These are phyloP conservation scores for Hansfordia pulvinata DNA, from an alignment of 2,329 filamentous ascomycete species.

Conservation along the genomic window DNA sequence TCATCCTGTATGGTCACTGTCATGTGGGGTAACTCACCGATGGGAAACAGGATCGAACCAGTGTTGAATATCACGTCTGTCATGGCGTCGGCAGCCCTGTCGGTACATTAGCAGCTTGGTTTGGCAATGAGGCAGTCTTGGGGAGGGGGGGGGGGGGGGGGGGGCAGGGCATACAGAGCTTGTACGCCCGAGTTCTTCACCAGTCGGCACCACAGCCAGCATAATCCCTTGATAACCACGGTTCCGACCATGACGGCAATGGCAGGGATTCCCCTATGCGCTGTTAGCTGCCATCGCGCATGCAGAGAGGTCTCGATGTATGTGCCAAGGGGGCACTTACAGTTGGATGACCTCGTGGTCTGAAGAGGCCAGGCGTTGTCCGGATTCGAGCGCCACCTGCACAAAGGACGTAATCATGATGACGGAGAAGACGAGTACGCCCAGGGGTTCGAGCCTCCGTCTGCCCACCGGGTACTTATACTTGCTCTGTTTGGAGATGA, in stretches of 20 bases:
- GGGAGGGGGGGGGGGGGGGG: constrained; percentile 3
- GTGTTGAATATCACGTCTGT: constrained; percentile 84
- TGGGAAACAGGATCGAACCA: constrained; percentile 77
- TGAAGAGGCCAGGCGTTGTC: constrained; percentile 44
- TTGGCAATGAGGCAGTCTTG: too few species aligned
- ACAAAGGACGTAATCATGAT: constrained; percentile 80
- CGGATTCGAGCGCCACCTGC: constrained; percentile 61
- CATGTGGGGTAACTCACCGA: constrained; percentile 28
- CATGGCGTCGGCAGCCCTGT: constrained; percentile 34
- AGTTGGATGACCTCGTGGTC: constrained; percentile 62
- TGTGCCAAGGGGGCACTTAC: constrained; percentile 16
- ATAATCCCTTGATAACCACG: constrained; percentile 67
- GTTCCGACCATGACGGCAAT: constrained; percentile 72
- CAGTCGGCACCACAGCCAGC: constrained; percentile 79
- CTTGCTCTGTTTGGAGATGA: constrained; percentile 61
- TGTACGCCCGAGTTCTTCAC: constrained; percentile 80
- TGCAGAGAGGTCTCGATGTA: too few species aligned
- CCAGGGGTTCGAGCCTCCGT: constrained; percentile 63
- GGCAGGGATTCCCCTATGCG: constrained; percentile 42
- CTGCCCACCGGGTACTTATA: constrained; percentile 70
- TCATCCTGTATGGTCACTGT: constrained; percentile 3
- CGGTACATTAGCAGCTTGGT: constrained; percentile 3
- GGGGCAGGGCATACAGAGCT: constrained; percentile 39
- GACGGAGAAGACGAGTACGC: constrained; percentile 68
- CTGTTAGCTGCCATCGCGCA: too few species aligned